Conservation (phyloP, 2,329 filamentous ascomycete species). For the Fusarium pseudonygamai region DNA sequence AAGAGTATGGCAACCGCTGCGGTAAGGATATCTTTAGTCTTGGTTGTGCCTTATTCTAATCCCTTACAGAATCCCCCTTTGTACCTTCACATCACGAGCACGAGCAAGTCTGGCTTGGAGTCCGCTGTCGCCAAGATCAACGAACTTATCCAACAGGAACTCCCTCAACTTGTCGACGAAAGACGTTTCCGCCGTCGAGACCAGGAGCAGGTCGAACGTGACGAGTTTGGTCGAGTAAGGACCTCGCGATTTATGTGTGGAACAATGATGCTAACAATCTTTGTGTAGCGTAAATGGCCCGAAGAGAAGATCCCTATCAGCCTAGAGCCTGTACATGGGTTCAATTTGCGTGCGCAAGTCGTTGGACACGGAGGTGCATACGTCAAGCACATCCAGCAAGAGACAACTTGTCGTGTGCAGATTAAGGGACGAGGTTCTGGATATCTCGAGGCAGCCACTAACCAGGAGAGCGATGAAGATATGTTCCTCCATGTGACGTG, state of each 20-base stretch:
- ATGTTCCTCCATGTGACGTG: conserved; percentile 98
- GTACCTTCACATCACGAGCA: conserved; percentile 95
- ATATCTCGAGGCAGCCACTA: conserved; percentile 90
- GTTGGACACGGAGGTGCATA: conserved; percentile 94
- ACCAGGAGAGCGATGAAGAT: conserved; percentile 89
- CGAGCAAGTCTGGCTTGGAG: conserved; percentile 89
- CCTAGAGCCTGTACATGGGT: conserved; percentile 90
- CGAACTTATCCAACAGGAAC: conserved; percentile 94
- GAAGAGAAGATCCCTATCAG: conserved; percentile 93
- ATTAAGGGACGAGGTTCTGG: conserved; percentile 97
- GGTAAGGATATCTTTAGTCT: conserved; percentile 65
- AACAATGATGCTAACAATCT: conserved; percentile 21
- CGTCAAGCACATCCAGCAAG: conserved; percentile 97
- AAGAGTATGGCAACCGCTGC: conserved; percentile 95
- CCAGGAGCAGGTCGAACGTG: conserved; percentile 82
- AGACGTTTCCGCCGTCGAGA: conserved; percentile 88
- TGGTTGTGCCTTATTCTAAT: background rate
- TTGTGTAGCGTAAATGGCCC: conserved; percentile 92
- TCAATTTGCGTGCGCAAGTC: conserved; percentile 95
- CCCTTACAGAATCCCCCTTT: conserved; percentile 81
- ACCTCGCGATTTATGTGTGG: background rate
- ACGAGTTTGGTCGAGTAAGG: conserved; percentile 87
- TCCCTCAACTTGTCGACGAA: conserved; percentile 95
- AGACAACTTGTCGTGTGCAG: conserved; percentile 94
- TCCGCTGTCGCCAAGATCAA: conserved; percentile 88